These are phyloP conservation scores for Chenopodium quinoa DNA, from an alignment of 148 eudicot genomes.

Conservation along the genomic window DNA sequence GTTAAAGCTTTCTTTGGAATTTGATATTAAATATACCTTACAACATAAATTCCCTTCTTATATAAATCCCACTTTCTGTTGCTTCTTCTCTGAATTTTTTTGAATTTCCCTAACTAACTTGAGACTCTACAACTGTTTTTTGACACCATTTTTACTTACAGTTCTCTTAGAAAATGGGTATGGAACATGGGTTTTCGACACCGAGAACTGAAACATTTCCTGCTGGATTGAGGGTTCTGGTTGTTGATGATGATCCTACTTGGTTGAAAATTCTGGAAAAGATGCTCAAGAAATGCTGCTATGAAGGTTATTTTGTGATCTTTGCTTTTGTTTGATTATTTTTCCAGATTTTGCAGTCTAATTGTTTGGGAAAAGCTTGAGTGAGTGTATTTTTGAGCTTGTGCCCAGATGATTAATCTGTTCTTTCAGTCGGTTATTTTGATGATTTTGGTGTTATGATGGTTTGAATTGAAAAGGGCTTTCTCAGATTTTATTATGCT, in stretches of 20 bases:
- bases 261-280: conserved; percentile 91
- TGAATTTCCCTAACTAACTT: conserved; percentile 13
- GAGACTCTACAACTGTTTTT: not conserved
- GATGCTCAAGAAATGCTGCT: conserved; percentile 96
- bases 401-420: not conserved
- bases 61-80: conserved; percentile 22
- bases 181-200: conserved; percentile 65
- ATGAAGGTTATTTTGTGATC: conserved; percentile 54
- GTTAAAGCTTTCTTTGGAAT: not conserved
- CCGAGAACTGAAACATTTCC: conserved; percentile 70
- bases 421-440: not conserved
- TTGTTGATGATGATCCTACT: conserved; percentile 89
- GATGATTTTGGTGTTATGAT: not conserved
- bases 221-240: conserved; percentile 79
- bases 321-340: not conserved
- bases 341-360: not conserved
- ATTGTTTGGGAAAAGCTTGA: conserved; percentile 12
- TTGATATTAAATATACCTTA: too few relatives aligned
- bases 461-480: not conserved
- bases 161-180: conserved; percentile 26
- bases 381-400: not conserved
- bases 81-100: conserved; percentile 7
- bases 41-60: conserved; percentile 2
- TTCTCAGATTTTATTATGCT: not conserved
- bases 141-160: not conserved